Evolutionary conservation across 2,329 filamentous ascomycete species (phyloP).

Genomic region (Bipolaris bicolor): DNA sequence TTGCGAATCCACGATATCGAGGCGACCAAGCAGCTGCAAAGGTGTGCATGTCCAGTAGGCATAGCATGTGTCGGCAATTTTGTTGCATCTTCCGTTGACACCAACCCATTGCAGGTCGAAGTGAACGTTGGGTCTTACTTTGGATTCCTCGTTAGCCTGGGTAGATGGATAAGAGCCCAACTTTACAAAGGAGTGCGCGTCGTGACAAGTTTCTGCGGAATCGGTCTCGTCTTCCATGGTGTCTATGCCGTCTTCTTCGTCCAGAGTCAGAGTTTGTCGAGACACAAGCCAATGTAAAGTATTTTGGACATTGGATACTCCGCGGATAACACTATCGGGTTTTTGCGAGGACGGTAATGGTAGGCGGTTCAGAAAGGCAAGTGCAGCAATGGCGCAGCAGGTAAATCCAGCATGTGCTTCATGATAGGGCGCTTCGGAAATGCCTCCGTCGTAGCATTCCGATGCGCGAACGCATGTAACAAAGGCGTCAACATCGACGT

Average conservation of each 20-base stretch:
- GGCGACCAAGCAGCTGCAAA: conserved; percentile 46
- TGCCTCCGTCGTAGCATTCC: conserved; percentile 81
- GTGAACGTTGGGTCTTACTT: conserved; percentile 67
- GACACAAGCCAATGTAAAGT: conserved; percentile 56
- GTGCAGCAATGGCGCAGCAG: conserved; percentile 81
- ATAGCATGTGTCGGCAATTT: conserved; percentile 93
- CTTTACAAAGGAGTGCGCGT: conserved; percentile 49
- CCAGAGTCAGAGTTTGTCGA: conserved; percentile 54
- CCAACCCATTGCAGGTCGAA: conserved; percentile 67
- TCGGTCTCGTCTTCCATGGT: conserved; percentile 48
- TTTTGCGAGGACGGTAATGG: conserved; percentile 35
- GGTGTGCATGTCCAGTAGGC: conserved; percentile 87
- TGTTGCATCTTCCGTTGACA: conserved; percentile 90
- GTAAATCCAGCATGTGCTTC: conserved; percentile 92
- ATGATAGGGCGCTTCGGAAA: conserved; percentile 76
- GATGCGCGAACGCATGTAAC: conserved; percentile 72
- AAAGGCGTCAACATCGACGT: conserved; percentile 76
- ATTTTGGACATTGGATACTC: conserved; percentile 47
- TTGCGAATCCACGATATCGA: conserved; percentile 62
- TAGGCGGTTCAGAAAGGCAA: conserved; percentile 75
- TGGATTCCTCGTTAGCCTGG: conserved; percentile 33
- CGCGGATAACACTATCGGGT: conserved; percentile 37
- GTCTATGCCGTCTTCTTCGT: conserved; percentile 52
- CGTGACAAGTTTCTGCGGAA: conserved; percentile 49
- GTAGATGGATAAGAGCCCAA: conserved; percentile 35